These are phyloP conservation scores for Trifolium pratense DNA, from an alignment of 306 rosid genomes.

Conservation along the genomic window DNA sequence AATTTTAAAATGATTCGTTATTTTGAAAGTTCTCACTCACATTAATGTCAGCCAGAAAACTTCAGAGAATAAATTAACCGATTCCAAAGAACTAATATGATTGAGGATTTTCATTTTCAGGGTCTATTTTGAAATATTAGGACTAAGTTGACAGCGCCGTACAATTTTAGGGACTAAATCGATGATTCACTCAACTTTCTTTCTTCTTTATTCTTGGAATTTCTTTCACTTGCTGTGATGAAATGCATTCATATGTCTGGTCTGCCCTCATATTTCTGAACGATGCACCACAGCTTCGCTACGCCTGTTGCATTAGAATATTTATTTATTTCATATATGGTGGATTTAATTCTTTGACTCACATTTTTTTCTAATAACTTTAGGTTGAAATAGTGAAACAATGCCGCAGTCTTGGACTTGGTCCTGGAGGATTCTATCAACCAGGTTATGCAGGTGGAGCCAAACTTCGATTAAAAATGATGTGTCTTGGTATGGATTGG, in stretches of 20 bases:
- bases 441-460: constrained; percentile 64
- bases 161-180: not conserved
- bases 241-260: not conserved
- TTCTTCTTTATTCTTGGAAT: not conserved
- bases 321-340: not conserved
- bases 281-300: not conserved
- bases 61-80: too few relatives aligned
- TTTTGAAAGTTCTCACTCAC: too few relatives aligned
- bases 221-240: not conserved
- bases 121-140: not conserved
- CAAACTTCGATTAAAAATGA: constrained; percentile 68
- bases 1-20: too few relatives aligned
- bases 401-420: constrained; percentile 58
- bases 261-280: not conserved
- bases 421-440: constrained; percentile 76
- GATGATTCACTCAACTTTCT: not conserved
- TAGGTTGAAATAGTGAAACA: constrained; percentile 57
- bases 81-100: too few relatives aligned
- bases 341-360: not conserved
- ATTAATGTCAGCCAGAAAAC: too few relatives aligned
- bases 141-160: not conserved
- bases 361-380: constrained; percentile 18
- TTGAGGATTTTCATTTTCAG: not conserved
- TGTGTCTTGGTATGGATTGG: constrained; percentile 82
- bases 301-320: not conserved